Evolutionary conservation across 116 monocot species (phyloP), one percentile per base, ranked within the genome.

Genomic region (Iris pallida): DNA sequence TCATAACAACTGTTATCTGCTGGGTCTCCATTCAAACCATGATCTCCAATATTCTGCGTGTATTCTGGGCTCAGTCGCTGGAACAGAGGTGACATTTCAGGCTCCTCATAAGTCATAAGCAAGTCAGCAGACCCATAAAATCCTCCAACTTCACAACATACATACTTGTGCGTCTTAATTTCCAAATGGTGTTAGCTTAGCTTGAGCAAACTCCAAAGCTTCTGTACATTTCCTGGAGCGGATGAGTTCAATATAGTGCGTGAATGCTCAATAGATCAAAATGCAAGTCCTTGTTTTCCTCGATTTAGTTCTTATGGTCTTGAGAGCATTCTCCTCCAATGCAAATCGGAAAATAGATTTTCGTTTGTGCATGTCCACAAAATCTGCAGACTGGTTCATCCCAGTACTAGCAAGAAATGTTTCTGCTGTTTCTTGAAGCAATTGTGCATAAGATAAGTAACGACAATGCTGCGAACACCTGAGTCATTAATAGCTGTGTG

Each of bases 241-340:
- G 44, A 96, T 69, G 16, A 96, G 76, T 45, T 87, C 79, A 70
- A 96, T 76, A 79, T 89, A 96, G 75, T 89, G 96, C 58, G 75
- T 89, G 96, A 62, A 96, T 89, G 72, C 92, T 87, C 79, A 96
- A 76, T 54, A 96, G 76, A 59, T 96, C 96, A 81, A 96, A 96
- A 81, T 87, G 82, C 76, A 96, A 66, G 65, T 92, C 96, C 70
- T 85, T 83, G 64, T 92, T 85, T 42, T 82, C 73, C 68, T 91
- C 96, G 64, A 96, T 74, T 66, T 92, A 84, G 63, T 81, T 66
- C 92, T 92, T 73, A 89, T 85, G 52, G 96, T 86, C 71, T 87
- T 80, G 8, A 91, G 79, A 71, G 88, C 86, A 79, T 89, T 86
- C 20, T 92, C 92, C 70, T 92, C 92, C 79, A 77, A 65, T 15